Evolutionary conservation across 2,329 filamentous ascomycete genomes (phyloP), one percentile per base, ranked within the genome.

Genomic region (Neopestalotiopsis sp.): DNA sequence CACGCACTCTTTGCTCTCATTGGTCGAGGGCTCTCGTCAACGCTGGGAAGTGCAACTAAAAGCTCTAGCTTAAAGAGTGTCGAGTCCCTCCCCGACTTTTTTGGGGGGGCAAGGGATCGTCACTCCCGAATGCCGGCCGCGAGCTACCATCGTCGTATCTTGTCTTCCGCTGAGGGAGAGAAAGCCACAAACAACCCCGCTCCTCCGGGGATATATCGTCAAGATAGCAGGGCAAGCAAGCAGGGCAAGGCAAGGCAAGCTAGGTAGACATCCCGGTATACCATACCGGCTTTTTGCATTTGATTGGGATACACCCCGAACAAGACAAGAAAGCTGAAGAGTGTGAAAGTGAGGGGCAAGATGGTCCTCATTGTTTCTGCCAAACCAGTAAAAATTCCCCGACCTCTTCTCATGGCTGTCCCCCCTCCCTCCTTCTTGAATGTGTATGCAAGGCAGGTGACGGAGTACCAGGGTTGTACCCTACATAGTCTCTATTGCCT

Each of bases 1-100:
- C 65, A 30, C 30, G 9, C 17, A 24, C 3, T 14, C 32, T 34
- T 12, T 45, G 56, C n/a, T 61, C 65, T 67, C 32, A 67, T 67
- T 67, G 65, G 65, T 24, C 28, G 45, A 17, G 34, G 34, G 13
- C 30, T 67, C 28, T 28, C 24, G 24, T 28, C 24, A 28, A 28
- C 3, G 24, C 24, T 28, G 45, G 32, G 13, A 42, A 57, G 45
- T 66, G 34, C 17, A 17, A 66, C 62, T 42, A 62, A 34, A 14
- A 14, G 7, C 28, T 32, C 28, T 14, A 62, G 30, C 59, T 62
- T 28, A 42, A 9, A 59, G n/a, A n/a, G 45, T 53, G 17, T n/a
- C 17, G 45, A 53, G 45, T 17, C 45, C 45, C 45, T 17, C 45
- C 45, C 45, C 45, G 45, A 61, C 58, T 61, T 61, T 34, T 61